These are phyloP conservation scores for apple (Malus domestica) DNA, from an alignment of 306 rosid species.

Conservation along the genomic window ASM211411v1 NC_041795.1:25055501-25056000, in stretches of 20 bases:
- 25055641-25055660: slow-evolving; percentile 16
- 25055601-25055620: slow-evolving; percentile 1
- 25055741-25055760: not conserved
- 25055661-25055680: slow-evolving; percentile 13
- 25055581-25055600: not conserved
- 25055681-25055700: not conserved
- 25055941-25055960: slow-evolving; percentile 29
- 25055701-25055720: not conserved
- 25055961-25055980: not conserved
- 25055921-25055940: slow-evolving; percentile 1
- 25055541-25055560: not conserved
- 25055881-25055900: not conserved
- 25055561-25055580: slow-evolving; percentile 20
- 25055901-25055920: not conserved
- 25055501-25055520: slow-evolving; percentile 30
- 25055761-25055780: too few relatives aligned
- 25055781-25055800: too few relatives aligned
- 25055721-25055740: not conserved
- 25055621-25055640: slow-evolving; percentile 10
- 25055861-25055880: not conserved
- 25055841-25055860: not conserved
- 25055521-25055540: not conserved
- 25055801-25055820: not conserved
- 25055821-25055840: not conserved
- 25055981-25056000: not conserved